Base-by-base conservation (phyloP, 352 stramenopile species). In the Phytophthora brassicae region DNA sequence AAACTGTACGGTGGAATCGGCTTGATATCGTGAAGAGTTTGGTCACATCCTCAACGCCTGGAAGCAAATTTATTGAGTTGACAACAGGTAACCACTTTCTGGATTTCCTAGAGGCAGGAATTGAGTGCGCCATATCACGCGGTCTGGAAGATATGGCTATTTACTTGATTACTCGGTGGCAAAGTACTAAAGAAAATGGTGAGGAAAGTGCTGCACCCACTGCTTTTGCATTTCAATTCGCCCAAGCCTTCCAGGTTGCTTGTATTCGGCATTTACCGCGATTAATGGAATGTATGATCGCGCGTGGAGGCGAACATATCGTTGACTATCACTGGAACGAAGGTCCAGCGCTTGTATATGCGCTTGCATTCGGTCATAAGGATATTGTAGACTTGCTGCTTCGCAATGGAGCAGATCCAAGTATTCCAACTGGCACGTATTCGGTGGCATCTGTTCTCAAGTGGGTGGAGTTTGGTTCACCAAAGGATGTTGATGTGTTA, bases 191-290 rank as follows among this genome's bases (percentile, higher is more conserved):
- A 41, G 75, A 80, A 56, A 79, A 74, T 49, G 64, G 51, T 1
- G 24, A 41, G 8, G 70, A 49, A 13, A 64, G 49, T 4, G 64
- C 42, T 12, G 75, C 79, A 41, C 52, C 72, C 0, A 75, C 60
- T 41, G 67, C 74, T 5, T 90, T 90, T 63, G 75, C 79, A 2
- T 89, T 90, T 35, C 83, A 90, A 54, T 92, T 90, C 46, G 79
- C 80, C 6, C 57, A 73, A 41, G 77, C 70, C 12, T 83, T 90
- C 33, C 83, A 90, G 45, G 44, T 85, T 6, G 80, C 80, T 28
- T 90, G 80, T 29, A 89, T 92, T 46, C 80, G 77, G 19, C 41
- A 55, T 35, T 66, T 87, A 45, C 45, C 51, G 0, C 55, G 52
- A 12, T 53, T 92, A 2, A 61, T 88, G 23, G 36, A 65, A 39